Conservation (phyloP, 179 eudicot genomes). For the Gypsophila paniculata region DNA sequence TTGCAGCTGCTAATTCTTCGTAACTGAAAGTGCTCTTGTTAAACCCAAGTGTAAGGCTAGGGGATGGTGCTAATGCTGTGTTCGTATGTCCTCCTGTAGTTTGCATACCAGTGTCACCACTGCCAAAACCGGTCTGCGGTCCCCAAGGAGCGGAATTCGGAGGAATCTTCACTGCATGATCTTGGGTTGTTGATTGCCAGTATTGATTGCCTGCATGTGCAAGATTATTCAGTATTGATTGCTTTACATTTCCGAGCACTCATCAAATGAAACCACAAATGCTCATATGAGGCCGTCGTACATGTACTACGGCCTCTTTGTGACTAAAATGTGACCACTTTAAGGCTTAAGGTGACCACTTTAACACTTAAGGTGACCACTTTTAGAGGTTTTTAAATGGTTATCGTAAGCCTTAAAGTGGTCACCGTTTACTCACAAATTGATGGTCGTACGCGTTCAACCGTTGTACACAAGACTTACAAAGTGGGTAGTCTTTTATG, state of each 20-base stretch:
- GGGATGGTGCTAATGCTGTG: conserved; percentile 27
- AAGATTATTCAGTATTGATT: background rate
- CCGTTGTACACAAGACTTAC: too few relatives aligned
- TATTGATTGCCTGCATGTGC: conserved; percentile 21
- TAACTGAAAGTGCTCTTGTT: conserved; percentile 58
- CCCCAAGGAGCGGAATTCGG: conserved; percentile 34
- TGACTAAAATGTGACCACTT: too few relatives aligned
- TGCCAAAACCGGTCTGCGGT: conserved; percentile 23
- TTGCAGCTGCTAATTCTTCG: conserved; percentile 68
- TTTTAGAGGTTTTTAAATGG: too few relatives aligned
- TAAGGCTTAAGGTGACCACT: too few relatives aligned
- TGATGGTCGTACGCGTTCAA: too few relatives aligned
- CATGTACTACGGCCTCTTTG: too few relatives aligned
- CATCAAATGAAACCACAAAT: too few relatives aligned
- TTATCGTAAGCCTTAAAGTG: too few relatives aligned
- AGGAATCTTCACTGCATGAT: conserved; percentile 41
- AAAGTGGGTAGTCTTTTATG: too few relatives aligned
- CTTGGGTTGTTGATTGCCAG: conserved; percentile 33
- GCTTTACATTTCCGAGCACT: background rate
- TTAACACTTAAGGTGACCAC: too few relatives aligned
- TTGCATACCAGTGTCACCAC: conserved; percentile 29
- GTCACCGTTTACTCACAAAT: too few relatives aligned
- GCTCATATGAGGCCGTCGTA: too few relatives aligned
- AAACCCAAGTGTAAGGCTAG: conserved; percentile 36
- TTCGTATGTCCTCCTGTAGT: conserved; percentile 20